Evolutionary conservation across 352 stramenopile species (phyloP), one percentile per base, ranked within the genome.

Genomic region (Phytophthora agathidicida): DNA sequence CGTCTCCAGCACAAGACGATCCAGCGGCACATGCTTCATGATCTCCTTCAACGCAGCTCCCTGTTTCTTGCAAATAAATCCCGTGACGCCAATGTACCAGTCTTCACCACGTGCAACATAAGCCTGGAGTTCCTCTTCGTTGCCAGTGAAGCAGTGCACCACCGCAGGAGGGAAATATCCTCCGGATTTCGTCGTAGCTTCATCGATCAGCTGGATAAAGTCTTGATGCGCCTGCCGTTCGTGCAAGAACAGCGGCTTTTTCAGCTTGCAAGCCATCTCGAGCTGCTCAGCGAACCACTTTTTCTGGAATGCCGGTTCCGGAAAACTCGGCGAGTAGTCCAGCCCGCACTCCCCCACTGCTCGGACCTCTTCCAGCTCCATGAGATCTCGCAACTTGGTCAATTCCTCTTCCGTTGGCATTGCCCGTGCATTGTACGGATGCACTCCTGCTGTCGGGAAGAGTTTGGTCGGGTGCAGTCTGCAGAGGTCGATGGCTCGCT

Each of bases 121-220:
- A 56, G 77, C 69, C 23, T 77, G 59, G 13, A 96, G 72, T 47
- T 97, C 89, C 4, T 76, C 57, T 22, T 72, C 68, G 0, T 54
- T 85, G 14, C 91, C 89, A 11, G 92, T 98, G 62, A 97, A 98
- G 68, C 92, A 98, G 72, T 98, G 92, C 14, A 98, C 86, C 27
- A 96, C 70, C 8, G 83, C 81, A 13, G 79, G 73, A 0, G 76
- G 75, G 20, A 86, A 68, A 27, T 83, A 77, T 4, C 71, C 74
- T 11, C 54, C 26, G 5, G 53, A 66, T 7, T 83, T 63, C 16
- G 35, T n/a, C 7, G 72, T 60, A 23, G 74, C 73, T 38, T 83
- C 60, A 36, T 86, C 71, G 30, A 98, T 76, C 3, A 94, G 39
- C 9, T 69, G 56, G 16, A 96, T 49, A 48, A 95, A 86, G 54